phyloP scores from a whole-genome alignment of 2,329 filamentous ascomycete genomes.

The Neoascochyta sp. region DNA sequence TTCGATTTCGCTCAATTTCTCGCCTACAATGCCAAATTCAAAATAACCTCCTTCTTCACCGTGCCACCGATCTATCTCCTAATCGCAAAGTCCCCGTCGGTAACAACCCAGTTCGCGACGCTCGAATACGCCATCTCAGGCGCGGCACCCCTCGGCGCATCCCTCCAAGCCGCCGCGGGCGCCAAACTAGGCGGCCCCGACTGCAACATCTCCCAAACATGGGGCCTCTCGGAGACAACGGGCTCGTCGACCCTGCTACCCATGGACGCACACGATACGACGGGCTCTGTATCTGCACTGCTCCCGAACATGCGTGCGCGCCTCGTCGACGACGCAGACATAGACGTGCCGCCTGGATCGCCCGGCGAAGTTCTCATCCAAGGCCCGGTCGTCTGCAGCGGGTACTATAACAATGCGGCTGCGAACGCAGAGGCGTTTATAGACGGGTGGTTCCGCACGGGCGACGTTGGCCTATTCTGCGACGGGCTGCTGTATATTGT shows the following conservation, averaged over 20 bases:
- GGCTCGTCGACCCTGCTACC: slow-evolving; percentile 49
- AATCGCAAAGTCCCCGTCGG: slow-evolving; percentile 55
- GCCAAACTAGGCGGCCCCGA: slow-evolving; percentile 48
- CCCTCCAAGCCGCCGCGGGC: slow-evolving; percentile 51
- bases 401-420: slow-evolving; percentile 36
- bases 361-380: slow-evolving; percentile 36
- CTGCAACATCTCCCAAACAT: slow-evolving; percentile 51
- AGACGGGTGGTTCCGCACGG: slow-evolving; percentile 39
- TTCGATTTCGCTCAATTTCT: slow-evolving; percentile 59
- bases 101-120: slow-evolving; percentile 54
- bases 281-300: slow-evolving; percentile 47
- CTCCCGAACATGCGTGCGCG: slow-evolving; percentile 39
- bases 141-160: slow-evolving; percentile 55
- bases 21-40: slow-evolving; percentile 48
- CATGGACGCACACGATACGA: slow-evolving; percentile 41
- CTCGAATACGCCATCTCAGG: slow-evolving; percentile 51
- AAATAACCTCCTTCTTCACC: slow-evolving; percentile 55
- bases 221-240: slow-evolving; percentile 57
- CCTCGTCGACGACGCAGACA: slow-evolving; percentile 34
- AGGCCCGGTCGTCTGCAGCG: slow-evolving; percentile 37
- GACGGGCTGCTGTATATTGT: slow-evolving; percentile 43
- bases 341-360: slow-evolving; percentile 29
- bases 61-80: slow-evolving; percentile 60
- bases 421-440: slow-evolving; percentile 31
- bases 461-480: slow-evolving; percentile 37